phyloP scores from a whole-genome alignment of 768 basidiomycete genomes.

The Floccularia luteovirens region DNA sequence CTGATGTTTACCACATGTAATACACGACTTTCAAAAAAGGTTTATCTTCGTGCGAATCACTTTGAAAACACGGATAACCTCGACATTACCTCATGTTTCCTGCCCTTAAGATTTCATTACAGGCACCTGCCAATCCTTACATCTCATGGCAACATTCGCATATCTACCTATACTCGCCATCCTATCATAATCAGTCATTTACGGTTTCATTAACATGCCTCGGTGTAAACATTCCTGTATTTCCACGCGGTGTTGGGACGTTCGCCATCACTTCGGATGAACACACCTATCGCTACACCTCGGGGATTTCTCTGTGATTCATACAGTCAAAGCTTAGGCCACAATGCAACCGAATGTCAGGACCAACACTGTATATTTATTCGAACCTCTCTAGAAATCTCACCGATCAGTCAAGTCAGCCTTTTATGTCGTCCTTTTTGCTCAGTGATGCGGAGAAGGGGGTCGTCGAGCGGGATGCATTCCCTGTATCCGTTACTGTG shows the following conservation, averaged over 20 bases:
- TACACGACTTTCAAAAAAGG: too few species aligned
- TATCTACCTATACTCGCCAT: too few species aligned
- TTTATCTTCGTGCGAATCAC: too few species aligned
- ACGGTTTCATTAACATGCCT: too few species aligned
- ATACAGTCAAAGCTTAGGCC: constrained; percentile 21
- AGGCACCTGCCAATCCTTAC: too few species aligned
- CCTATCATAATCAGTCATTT: too few species aligned
- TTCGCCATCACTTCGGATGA: constrained; percentile 30
- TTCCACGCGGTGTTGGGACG: constrained; percentile 11
- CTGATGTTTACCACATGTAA: too few species aligned
- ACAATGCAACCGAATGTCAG: constrained; percentile 15
- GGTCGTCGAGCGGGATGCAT: constrained; percentile 17
- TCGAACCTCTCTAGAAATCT: constrained; percentile 5
- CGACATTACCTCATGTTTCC: too few species aligned
- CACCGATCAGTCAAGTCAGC: neutral
- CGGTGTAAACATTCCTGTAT: neutral
- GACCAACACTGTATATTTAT: constrained; percentile 16
- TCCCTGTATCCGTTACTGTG: constrained; percentile 14
- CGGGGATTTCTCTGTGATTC: constrained; percentile 32
- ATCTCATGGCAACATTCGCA: too few species aligned
- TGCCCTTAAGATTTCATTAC: too few species aligned
- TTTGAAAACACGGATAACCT: too few species aligned
- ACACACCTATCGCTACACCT: constrained; percentile 17
- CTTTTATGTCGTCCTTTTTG: constrained; percentile 9
- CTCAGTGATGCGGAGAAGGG: constrained; percentile 30